These are phyloP conservation scores for Epithemia pelagica DNA, from an alignment of 108 stramenopile genomes.

Conservation along the genomic window DNA sequence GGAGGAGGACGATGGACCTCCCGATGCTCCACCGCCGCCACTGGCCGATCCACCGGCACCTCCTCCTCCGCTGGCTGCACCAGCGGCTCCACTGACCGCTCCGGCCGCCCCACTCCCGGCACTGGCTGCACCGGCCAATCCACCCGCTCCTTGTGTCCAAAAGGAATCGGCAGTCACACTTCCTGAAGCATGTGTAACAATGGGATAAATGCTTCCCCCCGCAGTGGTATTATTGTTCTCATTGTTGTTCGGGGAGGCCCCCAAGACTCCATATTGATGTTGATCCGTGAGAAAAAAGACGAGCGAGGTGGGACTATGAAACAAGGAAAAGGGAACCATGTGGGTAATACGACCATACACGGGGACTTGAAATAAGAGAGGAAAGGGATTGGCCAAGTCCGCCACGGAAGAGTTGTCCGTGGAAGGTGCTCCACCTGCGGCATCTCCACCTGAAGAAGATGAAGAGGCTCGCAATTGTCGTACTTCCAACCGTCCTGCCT, in stretches of 20 bases:
- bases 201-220: neutral
- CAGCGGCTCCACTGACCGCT: neutral
- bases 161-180: neutral
- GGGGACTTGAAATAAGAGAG: conserved; percentile 48
- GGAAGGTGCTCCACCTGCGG: too few species aligned
- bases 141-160: neutral
- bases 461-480: conserved; percentile 29
- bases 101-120: neutral
- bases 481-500: conserved; percentile 56
- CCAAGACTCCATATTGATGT: conserved; percentile 63
- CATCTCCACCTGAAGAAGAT: too few species aligned
- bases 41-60: neutral
- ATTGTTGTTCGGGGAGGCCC: conserved; percentile 22
- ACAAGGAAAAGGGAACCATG: conserved; percentile 36
- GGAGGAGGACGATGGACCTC: too few species aligned
- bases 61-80: neutral
- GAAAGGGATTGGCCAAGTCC: conserved; percentile 29
- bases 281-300: conserved; percentile 71
- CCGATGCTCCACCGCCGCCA: too few species aligned
- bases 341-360: conserved; percentile 65
- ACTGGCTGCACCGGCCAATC: neutral
- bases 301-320: conserved; percentile 22
- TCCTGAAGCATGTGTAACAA: conserved; percentile 8
- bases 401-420: neutral
- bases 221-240: neutral